Percentiles rank a stretch among this genome's conserved stretches.
phyloP scores from a whole-genome alignment of 2,329 filamentous ascomycete genomes.

The Xylaria sp. region DNA sequence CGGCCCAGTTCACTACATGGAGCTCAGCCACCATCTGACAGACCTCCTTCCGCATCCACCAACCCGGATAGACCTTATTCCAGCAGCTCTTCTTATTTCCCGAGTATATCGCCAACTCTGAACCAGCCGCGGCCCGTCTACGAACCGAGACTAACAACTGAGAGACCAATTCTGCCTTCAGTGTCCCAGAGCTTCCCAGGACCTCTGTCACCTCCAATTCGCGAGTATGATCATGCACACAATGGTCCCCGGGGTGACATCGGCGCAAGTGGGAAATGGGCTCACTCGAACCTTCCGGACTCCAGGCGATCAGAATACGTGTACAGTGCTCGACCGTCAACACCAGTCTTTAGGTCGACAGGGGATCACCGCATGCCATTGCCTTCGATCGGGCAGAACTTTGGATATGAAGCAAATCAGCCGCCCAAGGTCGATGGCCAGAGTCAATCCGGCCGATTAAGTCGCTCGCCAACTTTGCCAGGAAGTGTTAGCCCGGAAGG shows the following conservation, averaged over 20 bases:
- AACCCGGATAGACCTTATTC: constrained; percentile 54
- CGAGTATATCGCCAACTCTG: constrained; percentile 52
- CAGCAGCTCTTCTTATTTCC: constrained; percentile 60
- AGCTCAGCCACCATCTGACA: constrained; percentile 60
- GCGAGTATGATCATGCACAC: constrained; percentile 53
- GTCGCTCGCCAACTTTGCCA: constrained; percentile 48
- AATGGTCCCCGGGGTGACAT: constrained; percentile 42
- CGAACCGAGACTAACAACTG: constrained; percentile 58
- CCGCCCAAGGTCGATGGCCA: constrained; percentile 45
- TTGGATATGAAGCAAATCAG: constrained; percentile 43
- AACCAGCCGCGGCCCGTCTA: constrained; percentile 60
- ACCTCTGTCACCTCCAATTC: constrained; percentile 58
- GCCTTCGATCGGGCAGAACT: constrained; percentile 43
- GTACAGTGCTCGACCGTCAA: constrained; percentile 57
- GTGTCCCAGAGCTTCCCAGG: constrained; percentile 54
- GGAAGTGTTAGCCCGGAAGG: constrained; percentile 55
- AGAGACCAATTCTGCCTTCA: constrained; percentile 52
- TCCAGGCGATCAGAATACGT: constrained; percentile 58
- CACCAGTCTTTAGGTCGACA: constrained; percentile 45
- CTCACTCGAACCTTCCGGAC: constrained; percentile 58
- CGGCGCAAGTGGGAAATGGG: constrained; percentile 51
- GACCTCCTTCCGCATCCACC: constrained; percentile 55
- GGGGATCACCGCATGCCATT: constrained; percentile 44
- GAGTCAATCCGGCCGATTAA: constrained; percentile 41
- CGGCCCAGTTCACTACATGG: constrained; percentile 56